phyloP scores from a whole-genome alignment of 345 rosid species.

The Conringia planisiliqua region DNA sequence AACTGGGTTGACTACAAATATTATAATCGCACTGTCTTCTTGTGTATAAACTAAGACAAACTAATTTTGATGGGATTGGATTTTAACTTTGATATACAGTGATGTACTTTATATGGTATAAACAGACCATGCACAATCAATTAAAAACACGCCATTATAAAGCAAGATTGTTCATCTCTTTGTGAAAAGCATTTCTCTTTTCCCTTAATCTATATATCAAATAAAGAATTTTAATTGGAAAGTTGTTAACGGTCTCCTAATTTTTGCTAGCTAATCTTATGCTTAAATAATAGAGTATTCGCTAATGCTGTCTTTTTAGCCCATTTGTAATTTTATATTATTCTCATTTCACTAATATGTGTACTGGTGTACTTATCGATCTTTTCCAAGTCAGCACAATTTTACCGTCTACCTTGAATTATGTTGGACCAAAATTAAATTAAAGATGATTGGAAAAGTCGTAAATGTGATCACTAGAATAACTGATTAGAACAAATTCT shows the following conservation, averaged over 20 bases:
- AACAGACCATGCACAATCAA: constrained; percentile 14
- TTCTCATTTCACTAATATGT: constrained; percentile 5
- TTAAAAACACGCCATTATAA: not conserved
- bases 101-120: not conserved
- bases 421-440: not conserved
- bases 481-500: not conserved
- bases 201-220: not conserved
- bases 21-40: not conserved
- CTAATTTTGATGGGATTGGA: not conserved
- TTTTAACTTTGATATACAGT: not conserved
- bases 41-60: not conserved
- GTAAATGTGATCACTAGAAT: not conserved
- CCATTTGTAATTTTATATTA: constrained; percentile 10
- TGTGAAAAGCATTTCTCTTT: constrained; percentile 30
- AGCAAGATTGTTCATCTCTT: constrained; percentile 13
- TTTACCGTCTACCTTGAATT: not conserved
- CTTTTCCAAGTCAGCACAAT: constrained; percentile 4
- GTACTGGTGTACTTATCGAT: not conserved
- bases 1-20: constrained; percentile 21
- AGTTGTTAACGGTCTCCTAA: constrained; percentile 31
- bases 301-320: constrained; percentile 15
- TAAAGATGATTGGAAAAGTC: not conserved
- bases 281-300: not conserved
- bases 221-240: constrained; percentile 16
- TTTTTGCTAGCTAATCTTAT: constrained; percentile 9